phyloP scores from a whole-genome alignment of 1,139 yeast species.

The Zygosaccharomyces sapae region DNA sequence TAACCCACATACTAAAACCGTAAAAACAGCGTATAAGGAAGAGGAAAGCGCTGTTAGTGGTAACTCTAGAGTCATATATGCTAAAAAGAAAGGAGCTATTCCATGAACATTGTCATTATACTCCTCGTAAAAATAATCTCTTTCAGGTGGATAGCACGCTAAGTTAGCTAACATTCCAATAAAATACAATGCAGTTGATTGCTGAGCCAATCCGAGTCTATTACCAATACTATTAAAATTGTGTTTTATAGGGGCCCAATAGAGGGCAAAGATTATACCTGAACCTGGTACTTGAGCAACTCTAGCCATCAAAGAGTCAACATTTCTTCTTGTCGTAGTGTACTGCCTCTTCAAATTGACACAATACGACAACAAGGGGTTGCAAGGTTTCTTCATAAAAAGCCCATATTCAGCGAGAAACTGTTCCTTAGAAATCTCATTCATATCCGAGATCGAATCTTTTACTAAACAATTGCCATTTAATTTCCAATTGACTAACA shows the following conservation, averaged over 20 bases:
- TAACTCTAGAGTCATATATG: slow-evolving; percentile 65
- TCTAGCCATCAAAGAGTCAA: slow-evolving; percentile 62
- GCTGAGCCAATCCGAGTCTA: slow-evolving; percentile 73
- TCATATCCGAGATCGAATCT: background rate
- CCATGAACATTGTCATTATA: slow-evolving; percentile 71
- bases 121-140: slow-evolving; percentile 75
- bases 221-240: slow-evolving; percentile 57
- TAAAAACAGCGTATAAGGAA: slow-evolving; percentile 53
- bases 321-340: slow-evolving; percentile 54
- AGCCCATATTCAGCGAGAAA: slow-evolving; percentile 22
- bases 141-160: slow-evolving; percentile 68
- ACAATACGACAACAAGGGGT: slow-evolving; percentile 39
- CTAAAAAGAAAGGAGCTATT: slow-evolving; percentile 57
- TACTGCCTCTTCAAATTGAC: slow-evolving; percentile 46
- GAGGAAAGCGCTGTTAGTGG: slow-evolving; percentile 67
- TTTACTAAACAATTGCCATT: slow-evolving; percentile 1
- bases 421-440: slow-evolving; percentile 13
- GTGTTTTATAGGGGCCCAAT: slow-evolving; percentile 64
- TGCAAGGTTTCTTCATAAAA: slow-evolving; percentile 31
- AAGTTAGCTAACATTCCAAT: slow-evolving; percentile 77
- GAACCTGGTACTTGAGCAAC: slow-evolving; percentile 62
- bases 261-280: slow-evolving; percentile 63
- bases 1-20: slow-evolving; percentile 67
- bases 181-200: slow-evolving; percentile 66
- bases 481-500: slow-evolving; percentile 51